Base-by-base conservation (phyloP, 169 alveolate genomes). In the Plasmodium fragile region DNA sequence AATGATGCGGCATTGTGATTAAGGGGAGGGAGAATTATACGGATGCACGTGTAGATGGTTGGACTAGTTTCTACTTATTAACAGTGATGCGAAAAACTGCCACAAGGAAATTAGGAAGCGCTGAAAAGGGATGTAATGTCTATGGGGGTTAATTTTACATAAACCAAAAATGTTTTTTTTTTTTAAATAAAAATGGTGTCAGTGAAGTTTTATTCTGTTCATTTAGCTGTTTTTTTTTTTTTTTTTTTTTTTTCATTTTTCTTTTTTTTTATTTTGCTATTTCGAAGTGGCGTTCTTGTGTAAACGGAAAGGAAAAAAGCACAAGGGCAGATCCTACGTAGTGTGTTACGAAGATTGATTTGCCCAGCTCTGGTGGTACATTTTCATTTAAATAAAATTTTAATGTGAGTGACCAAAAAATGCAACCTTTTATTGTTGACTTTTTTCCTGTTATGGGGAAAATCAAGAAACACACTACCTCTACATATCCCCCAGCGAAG, bases 1-100 rank as follows among this genome's bases (percentile, higher is more conserved):
- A 87, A 49, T 87, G 87, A 36, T 87, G 93, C 16, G 93, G 93
- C 93, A 87, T 87, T 55, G 32, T 78, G 22, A 22, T 1, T 53
- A 84, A 41, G 49, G 55, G 55, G 65, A 53, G 6, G 78, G 72
- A 8, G 83, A 2, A 18, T 39, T 39, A 10, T 77, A 28, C 45
- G 81, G 49, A 28, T 77, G 52, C 81, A 13, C 59, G 28, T 73
- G 78, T 85, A 41, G 75, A 28, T 85, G 79, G n/a, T 49, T 85
- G 73, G 45, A 34, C 30, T 39, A 4, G 2, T 16, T 78, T 22
- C 75, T 18, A 10, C 75, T 65, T 8, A 18, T 65, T 65, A 65
- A 10, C n/a, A 65, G 36, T 22, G 75, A 39, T 28, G 36, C 36
- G 75, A 6, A 65, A 65, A 65, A 65, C 10, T 25, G 36, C 13